phyloP scores from a whole-genome alignment of 2,329 filamentous ascomycete species.

The Cladosporium sp. region DNA sequence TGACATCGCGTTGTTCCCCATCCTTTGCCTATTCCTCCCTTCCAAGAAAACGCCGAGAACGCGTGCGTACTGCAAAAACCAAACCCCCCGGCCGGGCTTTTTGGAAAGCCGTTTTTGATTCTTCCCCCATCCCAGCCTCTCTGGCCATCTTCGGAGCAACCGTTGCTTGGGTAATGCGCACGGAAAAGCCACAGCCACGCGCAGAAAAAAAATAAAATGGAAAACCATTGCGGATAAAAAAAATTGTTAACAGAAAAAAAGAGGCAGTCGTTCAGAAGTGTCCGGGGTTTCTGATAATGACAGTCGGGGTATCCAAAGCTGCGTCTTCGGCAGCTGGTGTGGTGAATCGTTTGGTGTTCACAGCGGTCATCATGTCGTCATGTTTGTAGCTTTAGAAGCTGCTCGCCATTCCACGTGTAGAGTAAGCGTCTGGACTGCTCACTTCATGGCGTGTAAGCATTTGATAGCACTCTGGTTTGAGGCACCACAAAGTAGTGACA shows the following conservation, averaged over 20 bases:
- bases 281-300: constrained; percentile 12
- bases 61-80: neutral
- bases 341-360: neutral
- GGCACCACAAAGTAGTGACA: neutral
- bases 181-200: neutral
- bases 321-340: neutral
- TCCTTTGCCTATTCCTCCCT: neutral
- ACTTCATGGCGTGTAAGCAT: neutral
- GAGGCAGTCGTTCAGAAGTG: constrained; percentile 1
- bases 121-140: neutral
- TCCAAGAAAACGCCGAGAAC: neutral
- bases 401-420: neutral
- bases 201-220: constrained; percentile 2
- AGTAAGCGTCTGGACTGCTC: neutral
- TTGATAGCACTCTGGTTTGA: neutral
- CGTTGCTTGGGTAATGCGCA: neutral
- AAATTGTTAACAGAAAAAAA: constrained; percentile 7
- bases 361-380: constrained; percentile 17
- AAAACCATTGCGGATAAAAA: constrained; percentile 4
- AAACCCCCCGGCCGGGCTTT: constrained; percentile 2
- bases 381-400: constrained; percentile 4
- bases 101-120: constrained; percentile 1
- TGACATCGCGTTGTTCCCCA: neutral
- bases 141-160: neutral
- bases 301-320: constrained; percentile 11